Conservation (phyloP, 768 basidiomycete genomes). For the Collybia sordida region DNA sequence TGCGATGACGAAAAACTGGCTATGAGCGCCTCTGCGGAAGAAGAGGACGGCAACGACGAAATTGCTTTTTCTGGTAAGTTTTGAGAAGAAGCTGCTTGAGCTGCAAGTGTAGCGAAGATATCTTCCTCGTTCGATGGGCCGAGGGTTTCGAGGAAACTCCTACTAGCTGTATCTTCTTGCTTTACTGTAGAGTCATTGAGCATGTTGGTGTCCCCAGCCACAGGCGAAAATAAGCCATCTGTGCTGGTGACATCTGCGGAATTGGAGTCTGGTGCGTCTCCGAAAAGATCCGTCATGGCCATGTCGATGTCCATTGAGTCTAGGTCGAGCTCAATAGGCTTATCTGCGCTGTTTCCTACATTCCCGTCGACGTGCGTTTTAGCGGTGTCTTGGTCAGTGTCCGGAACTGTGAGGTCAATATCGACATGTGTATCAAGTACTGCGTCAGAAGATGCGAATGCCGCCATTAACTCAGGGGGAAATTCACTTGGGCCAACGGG, state of each 20-base stretch:
- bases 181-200: slow-evolving; percentile 9
- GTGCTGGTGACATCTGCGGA: slow-evolving; percentile 31
- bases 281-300: slow-evolving; percentile 57
- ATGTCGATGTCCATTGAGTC: slow-evolving; percentile 69
- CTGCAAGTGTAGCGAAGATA: slow-evolving; percentile 33
- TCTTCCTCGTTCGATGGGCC: slow-evolving; percentile 20
- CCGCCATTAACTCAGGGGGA: slow-evolving; percentile 65
- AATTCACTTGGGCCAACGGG: slow-evolving; percentile 54
- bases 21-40: slow-evolving; percentile 40
- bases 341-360: slow-evolving; percentile 69
- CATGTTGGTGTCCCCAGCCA: slow-evolving; percentile 20
- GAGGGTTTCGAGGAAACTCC: slow-evolving; percentile 35
- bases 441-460: slow-evolving; percentile 46
- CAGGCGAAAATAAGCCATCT: slow-evolving; percentile 55
- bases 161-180: slow-evolving; percentile 21
- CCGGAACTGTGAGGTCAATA: slow-evolving; percentile 60
- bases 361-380: slow-evolving; percentile 32
- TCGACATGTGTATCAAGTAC: slow-evolving; percentile 35
- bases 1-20: slow-evolving; percentile 41
- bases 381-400: slow-evolving; percentile 23
- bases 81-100: slow-evolving; percentile 13
- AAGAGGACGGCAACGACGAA: slow-evolving; percentile 21
- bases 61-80: slow-evolving; percentile 11
- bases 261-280: slow-evolving; percentile 38
- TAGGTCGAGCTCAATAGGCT: slow-evolving; percentile 79